A percentile compares a stretch with the other conserved stretches of the same genome.
Evolutionary conservation across 345 rosid genomes (phyloP).

Genomic region (Populus pruinosa): DNA sequence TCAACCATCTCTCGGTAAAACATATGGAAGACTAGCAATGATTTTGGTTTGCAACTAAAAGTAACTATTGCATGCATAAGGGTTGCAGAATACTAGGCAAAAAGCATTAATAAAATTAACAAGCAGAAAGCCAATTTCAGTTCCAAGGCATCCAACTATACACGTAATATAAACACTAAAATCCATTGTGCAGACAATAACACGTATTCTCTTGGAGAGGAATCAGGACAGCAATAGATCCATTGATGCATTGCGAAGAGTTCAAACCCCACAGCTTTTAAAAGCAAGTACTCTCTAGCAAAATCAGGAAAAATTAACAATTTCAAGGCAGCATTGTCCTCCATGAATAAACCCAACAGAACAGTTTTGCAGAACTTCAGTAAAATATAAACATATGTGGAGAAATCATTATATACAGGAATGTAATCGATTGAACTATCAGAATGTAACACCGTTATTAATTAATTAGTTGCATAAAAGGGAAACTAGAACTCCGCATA

Average conservation of each 20-base stretch:
- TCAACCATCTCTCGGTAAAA: neutral
- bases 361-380: neutral
- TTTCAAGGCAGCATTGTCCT: neutral
- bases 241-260: neutral
- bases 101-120: neutral
- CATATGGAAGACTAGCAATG: neutral
- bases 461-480: conserved; percentile 25
- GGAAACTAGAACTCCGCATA: conserved; percentile 8
- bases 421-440: neutral
- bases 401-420: neutral
- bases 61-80: neutral
- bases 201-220: neutral
- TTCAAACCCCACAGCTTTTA: neutral
- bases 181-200: neutral
- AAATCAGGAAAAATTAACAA: neutral
- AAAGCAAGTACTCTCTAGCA: neutral
- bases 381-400: neutral
- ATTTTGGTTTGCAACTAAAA: neutral
- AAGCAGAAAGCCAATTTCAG: neutral
- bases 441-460: neutral
- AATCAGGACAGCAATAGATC: neutral
- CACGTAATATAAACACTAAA: neutral
- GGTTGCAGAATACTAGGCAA: neutral
- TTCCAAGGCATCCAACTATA: neutral
- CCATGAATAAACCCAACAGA: neutral